Conservation (phyloP, 495 filamentous ascomycete species). For the Lepraria neglecta region DNA sequence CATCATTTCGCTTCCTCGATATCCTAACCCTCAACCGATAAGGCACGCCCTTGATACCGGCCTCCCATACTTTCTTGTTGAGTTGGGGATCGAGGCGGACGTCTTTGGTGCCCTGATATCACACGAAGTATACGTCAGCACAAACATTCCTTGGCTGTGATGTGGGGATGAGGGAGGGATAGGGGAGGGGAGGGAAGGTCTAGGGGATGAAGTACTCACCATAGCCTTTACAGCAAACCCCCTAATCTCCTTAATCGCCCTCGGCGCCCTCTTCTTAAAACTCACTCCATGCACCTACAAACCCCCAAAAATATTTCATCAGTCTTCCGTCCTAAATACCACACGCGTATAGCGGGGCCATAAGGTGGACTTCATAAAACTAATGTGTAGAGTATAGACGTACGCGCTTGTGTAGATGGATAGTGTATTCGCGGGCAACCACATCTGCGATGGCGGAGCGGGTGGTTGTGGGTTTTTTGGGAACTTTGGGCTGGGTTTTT, state of each 20-base stretch:
- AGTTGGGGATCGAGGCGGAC: constrained; percentile 96
- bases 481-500: constrained; percentile 23
- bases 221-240: constrained; percentile 86
- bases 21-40: constrained; percentile 96
- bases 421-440: constrained; percentile 99
- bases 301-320: constrained; percentile 35
- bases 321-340: constrained; percentile 58
- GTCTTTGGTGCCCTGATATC: constrained; percentile 78
- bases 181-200: neutral
- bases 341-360: constrained; percentile 34
- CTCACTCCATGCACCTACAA: constrained; percentile 84
- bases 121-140: constrained; percentile 8
- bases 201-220: constrained; percentile 54
- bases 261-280: constrained; percentile 99
- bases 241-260: constrained; percentile 98
- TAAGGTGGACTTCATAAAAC: constrained; percentile 68
- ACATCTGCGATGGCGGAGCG: constrained; percentile 97
- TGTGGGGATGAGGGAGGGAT: neutral
- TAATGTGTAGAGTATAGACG: constrained; percentile 46
- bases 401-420: constrained; percentile 99
- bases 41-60: constrained; percentile 95
- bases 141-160: too few relatives aligned
- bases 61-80: constrained; percentile 99
- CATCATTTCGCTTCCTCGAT: constrained; percentile 98
- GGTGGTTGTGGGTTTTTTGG: constrained; percentile 24